Evolutionary conservation across 2,329 filamentous ascomycete species (phyloP), one percentile per base, ranked within the genome.

Genomic region (Xylaria sp.): DNA sequence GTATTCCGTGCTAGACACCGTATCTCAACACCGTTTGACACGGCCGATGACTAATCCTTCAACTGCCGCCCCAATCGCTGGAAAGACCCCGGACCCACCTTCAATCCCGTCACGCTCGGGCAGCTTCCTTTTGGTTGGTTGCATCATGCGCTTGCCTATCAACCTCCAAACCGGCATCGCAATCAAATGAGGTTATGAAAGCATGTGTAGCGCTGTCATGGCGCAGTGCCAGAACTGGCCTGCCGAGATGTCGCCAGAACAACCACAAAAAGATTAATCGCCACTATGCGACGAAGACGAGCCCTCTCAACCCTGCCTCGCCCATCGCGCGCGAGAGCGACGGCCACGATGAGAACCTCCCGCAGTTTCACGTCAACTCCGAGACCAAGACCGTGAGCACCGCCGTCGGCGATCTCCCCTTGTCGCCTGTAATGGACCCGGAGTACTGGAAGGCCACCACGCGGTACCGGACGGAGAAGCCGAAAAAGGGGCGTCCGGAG

Each of bases 361-460:
- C 23, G 13, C 69, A 68, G 56, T 65, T 76, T 35, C 68, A 68
- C 52, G 65, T 83, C 50, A 67, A 83, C 47, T 18, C 68, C 0
- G 65, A 72, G 1, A 68, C 66, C 1, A 80, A 80, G 63, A 79
- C 75, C 0, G 70, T 85, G 54, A 63, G 64, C 10, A 83, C 81
- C 0, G 71, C 74, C 0, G 72, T 71, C 0, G 81, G 82, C 6
- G 62, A 72, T 1, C 70, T 85, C 1, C 83, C 82, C 0, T 70
- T 82, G 7, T 85, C 83, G 2, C 83, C 83, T 1, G 56, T 85
- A 10, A 79, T 84, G 70, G 76, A 85, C 74, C 75, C 79, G 3
- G 65, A 66, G 1, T 84, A 79, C 72, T 76, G 79, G 63, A 72
- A 77, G 42, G 75, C 76, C 0, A 76, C 72, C 58, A 70, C 75